Evolutionary conservation across 768 basidiomycete genomes (phyloP), one percentile per base, ranked within the genome.

Genomic region (Clitopilus hobsonii): DNA sequence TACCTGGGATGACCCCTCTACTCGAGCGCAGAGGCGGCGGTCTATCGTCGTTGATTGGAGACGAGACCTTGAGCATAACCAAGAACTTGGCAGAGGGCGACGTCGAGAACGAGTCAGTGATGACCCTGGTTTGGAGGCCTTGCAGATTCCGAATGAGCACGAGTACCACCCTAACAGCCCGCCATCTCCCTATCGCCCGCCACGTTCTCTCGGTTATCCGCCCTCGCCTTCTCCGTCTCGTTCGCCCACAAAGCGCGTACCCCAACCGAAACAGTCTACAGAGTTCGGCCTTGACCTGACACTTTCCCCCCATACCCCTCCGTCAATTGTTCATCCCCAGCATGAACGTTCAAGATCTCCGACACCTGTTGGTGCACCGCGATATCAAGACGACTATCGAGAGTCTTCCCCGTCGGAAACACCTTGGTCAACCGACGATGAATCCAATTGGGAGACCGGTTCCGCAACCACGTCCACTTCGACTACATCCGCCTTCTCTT

Each of bases 391-490:
- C 41, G 6, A 45, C 5, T 20, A 45, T 45, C n/a, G n/a, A 16
- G 18, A 16, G n/a, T 45, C 41, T 45, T 45, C 41, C 10, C 41
- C 41, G 11, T 45, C 41, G 22, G 41, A 45, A 54, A 88, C 87
- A 0, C 80, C 86, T 1, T 89, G 84, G 84, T 82, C 85, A 14
- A 88, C 86, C 2, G 88, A 90, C 55, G 89, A 88, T 59, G 88
- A 90, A 55, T 89, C 85, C 6, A 79, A 78, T 30, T 89, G 87
- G 85, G 88, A 89, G 57, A 82, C 85, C 2, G 83, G 81, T 27
- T 90, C 88, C 16, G 74, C 72, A 13, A 77, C 80, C 0, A 86
- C 86, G 2, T 79, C 83, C 7, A 74, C 80, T 7, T 85, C 86
- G 14, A 82, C 82, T 10, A 81, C 81, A 2, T 80, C 85, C 6